phyloP scores from a whole-genome alignment of 1,139 yeast species.

The Geotrichum macrosporum region DNA sequence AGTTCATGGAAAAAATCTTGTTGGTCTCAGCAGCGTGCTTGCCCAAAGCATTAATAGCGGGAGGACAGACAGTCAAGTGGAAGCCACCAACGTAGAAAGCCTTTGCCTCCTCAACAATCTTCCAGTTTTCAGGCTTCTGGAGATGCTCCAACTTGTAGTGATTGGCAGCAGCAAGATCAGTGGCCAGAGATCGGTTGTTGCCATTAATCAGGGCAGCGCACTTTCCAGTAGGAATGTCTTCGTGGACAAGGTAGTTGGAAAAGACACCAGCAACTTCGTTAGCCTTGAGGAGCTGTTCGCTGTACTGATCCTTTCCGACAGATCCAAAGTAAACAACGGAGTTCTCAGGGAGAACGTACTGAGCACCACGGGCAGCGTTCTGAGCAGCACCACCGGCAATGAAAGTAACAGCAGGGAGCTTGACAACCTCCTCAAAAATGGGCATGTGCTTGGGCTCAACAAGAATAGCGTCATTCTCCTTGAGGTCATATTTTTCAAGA shows the following conservation, averaged over 20 bases:
- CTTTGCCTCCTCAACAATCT: constrained; percentile 71
- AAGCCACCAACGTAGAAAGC: constrained; percentile 92
- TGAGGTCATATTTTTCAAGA: constrained; percentile 73
- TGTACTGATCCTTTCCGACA: constrained; percentile 88
- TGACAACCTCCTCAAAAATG: constrained; percentile 72
- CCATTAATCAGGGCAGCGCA: constrained; percentile 96
- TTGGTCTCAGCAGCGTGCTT: constrained; percentile 82
- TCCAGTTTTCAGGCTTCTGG: constrained; percentile 88
- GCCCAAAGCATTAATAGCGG: constrained; percentile 84
- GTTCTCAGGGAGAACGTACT: constrained; percentile 73
- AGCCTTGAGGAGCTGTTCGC: constrained; percentile 76
- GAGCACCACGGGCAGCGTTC: constrained; percentile 98
- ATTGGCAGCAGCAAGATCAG: constrained; percentile 97
- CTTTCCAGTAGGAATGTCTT: constrained; percentile 83
- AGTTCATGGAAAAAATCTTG: constrained; percentile 80
- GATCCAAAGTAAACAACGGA: constrained; percentile 94
- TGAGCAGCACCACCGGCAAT: constrained; percentile 99
- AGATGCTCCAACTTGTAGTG: constrained; percentile 89
- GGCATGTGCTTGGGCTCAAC: constrained; percentile 86
- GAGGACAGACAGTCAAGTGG: constrained; percentile 97
- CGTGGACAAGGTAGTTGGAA: constrained; percentile 70
- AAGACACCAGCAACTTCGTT: constrained; percentile 83
- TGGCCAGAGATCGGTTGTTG: constrained; percentile 83
- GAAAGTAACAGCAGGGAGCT: constrained; percentile 56
- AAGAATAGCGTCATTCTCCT: constrained; percentile 91